These are phyloP conservation scores for Tetracladium marchalianum DNA, from an alignment of 495 filamentous ascomycete species.

Conservation along the genomic window DNA sequence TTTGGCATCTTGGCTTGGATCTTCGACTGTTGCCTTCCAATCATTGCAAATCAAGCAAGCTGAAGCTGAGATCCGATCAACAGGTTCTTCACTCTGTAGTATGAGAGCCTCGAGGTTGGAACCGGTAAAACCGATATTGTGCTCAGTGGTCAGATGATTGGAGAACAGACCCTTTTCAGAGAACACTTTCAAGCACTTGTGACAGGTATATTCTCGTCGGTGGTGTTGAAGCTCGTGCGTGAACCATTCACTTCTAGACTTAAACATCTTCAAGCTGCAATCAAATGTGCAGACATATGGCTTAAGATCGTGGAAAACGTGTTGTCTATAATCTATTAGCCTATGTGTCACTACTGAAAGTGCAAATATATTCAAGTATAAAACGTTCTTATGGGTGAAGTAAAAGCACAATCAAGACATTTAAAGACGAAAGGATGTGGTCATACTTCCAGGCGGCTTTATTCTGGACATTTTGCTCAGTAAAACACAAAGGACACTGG, in stretches of 20 bases:
- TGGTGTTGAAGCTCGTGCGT: slow-evolving; percentile 16
- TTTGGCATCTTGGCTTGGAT: slow-evolving; percentile 3
- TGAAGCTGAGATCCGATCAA: slow-evolving; percentile 4
- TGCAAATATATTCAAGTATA: too few species aligned
- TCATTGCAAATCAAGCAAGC: slow-evolving; percentile 16
- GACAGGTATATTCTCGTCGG: slow-evolving; percentile 4
- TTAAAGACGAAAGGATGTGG: too few species aligned
- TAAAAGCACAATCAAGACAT: too few species aligned
- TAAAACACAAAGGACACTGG: slow-evolving; percentile 28
- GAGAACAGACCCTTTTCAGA: neutral
- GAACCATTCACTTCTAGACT: slow-evolving; percentile 14
- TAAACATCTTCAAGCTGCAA: slow-evolving; percentile 11
- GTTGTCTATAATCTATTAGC: slow-evolving; percentile 14
- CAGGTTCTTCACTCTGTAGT: slow-evolving; percentile 9
- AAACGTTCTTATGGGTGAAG: too few species aligned
- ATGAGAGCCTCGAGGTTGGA: slow-evolving; percentile 9
- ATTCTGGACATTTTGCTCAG: slow-evolving; percentile 19
- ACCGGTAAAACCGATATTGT: neutral
- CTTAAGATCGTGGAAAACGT: slow-evolving; percentile 23
- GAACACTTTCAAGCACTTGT: neutral
- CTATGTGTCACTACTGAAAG: too few species aligned
- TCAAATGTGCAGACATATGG: slow-evolving; percentile 25
- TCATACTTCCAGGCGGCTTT: slow-evolving; percentile 26
- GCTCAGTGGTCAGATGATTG: slow-evolving; percentile 1
- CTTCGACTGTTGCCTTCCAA: slow-evolving; percentile 5